phyloP scores from a whole-genome alignment of 1,284 basidiomycete species.

The Microbotryum lychnidis-dioicae region DNA sequence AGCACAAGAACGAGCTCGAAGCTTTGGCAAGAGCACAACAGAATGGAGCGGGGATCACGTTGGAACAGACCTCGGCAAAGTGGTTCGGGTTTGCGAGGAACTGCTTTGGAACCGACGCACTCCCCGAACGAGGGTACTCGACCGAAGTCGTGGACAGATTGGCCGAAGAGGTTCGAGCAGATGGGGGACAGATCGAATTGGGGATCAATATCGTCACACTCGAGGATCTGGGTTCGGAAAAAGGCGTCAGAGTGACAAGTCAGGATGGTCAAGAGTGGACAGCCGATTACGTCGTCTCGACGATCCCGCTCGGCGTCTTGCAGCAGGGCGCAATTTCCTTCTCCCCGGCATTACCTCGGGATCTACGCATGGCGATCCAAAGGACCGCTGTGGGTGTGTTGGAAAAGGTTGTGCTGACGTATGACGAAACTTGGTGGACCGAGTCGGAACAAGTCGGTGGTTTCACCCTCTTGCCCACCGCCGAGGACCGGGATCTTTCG shows the following conservation, averaged over 20 bases:
- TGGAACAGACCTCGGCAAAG: slow-evolving; percentile 41
- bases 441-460: slow-evolving; percentile 24
- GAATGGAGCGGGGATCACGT: slow-evolving; percentile 44
- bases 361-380: slow-evolving; percentile 35
- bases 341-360: slow-evolving; percentile 37
- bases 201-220: slow-evolving; percentile 36
- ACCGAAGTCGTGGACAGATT: slow-evolving; percentile 39
- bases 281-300: slow-evolving; percentile 40
- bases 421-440: slow-evolving; percentile 46
- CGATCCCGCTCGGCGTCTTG: slow-evolving; percentile 45
- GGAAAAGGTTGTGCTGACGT: slow-evolving; percentile 46
- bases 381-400: slow-evolving; percentile 44
- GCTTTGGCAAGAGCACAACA: slow-evolving; percentile 45
- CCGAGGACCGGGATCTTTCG: background rate
- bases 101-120: slow-evolving; percentile 46
- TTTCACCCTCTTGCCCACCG: slow-evolving; percentile 31
- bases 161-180: slow-evolving; percentile 36
- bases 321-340: slow-evolving; percentile 37
- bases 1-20: slow-evolving; percentile 8
- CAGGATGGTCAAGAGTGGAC: slow-evolving; percentile 36
- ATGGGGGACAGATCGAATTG: slow-evolving; percentile 41
- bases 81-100: slow-evolving; percentile 42
- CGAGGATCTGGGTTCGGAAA: slow-evolving; percentile 19
- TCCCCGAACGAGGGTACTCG: slow-evolving; percentile 46
- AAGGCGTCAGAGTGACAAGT: slow-evolving; percentile 36